Base-by-base conservation (phyloP, 805 yeast species). In the Ogataea methylovora region DNA sequence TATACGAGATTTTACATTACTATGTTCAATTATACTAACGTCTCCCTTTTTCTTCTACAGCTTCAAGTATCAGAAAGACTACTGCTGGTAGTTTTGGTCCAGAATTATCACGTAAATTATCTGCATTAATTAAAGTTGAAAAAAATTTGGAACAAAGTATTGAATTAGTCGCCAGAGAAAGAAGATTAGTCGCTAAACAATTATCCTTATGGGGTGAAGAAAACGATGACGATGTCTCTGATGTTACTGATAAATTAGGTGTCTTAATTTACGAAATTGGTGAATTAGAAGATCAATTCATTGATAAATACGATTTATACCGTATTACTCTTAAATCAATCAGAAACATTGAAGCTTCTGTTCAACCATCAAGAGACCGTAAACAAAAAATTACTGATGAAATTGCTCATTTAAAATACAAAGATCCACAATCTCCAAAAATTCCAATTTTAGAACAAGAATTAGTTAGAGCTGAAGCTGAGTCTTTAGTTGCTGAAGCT, bases 391-490 rank as follows among this genome's bases (percentile, higher is more conserved):
- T 90, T 62, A 87, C 97, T 47, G 96, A 90, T 64, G 88, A 88
- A 69, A 90, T 90, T 67, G 97, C 97, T 44, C 86, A 85, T 67
- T 77, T 90, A 67, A 92, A 92, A 71, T 92, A 92, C 75, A 90
- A 90, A 75, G 97, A 90, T 65, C 97, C 98, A 44, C 86, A 84
- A 67, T 86, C 96, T 36, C 94, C 96, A 61, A 90, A 90, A 73
- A 84, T 90, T 48, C 79, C 84, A 46, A 90, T 88, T 36, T 77
- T 90, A 62, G 98, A 90, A 73, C 97, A 92, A 71, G 97, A 92
- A 69, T 76, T 92, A 60, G 97, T 92, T 48, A 81, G 98, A 67
- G 97, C 97, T 34, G 98, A 90, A 73, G 97, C 97, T 47, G 97
- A 92, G 70, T 86, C 96, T 33, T 78, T 90, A 52, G 98, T 90